Percentiles rank a stretch among this genome's conserved stretches.
These are phyloP conservation scores for Massariosphaeria phaeospora DNA, from an alignment of 495 filamentous ascomycete genomes.

Conservation along the genomic window DNA sequence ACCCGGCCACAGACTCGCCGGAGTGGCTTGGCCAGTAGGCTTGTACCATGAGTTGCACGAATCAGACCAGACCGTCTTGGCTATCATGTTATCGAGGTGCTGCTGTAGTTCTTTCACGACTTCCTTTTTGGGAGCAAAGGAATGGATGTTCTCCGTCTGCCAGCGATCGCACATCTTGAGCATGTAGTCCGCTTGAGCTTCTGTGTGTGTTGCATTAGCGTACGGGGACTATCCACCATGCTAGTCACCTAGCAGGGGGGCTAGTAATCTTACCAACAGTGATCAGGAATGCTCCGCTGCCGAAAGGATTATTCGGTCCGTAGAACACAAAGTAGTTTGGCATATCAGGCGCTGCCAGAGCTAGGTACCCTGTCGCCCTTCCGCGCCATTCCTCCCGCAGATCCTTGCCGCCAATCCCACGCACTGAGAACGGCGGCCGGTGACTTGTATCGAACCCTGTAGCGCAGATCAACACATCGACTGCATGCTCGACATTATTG, in stretches of 20 bases:
- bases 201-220: conserved; percentile 39
- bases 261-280: too few relatives aligned
- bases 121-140: conserved; percentile 40
- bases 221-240: too few relatives aligned
- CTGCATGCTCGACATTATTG: conserved; percentile 33
- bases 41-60: conserved; percentile 57
- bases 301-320: conserved; percentile 46
- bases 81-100: conserved; percentile 49
- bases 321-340: conserved; percentile 38
- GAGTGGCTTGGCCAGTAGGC: conserved; percentile 36
- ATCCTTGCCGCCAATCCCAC: conserved; percentile 39
- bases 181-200: conserved; percentile 51
- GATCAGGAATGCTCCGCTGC: conserved; percentile 40
- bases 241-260: too few relatives aligned
- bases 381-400: conserved; percentile 33
- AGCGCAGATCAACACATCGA: conserved; percentile 45
- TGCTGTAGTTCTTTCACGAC: conserved; percentile 46
- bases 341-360: conserved; percentile 32
- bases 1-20: conserved; percentile 42
- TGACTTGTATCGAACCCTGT: conserved; percentile 51
- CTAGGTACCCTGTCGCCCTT: conserved; percentile 32
- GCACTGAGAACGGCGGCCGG: conserved; percentile 47
- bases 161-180: conserved; percentile 46
- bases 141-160: conserved; percentile 38
- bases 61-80: conserved; percentile 45